These are phyloP conservation scores for Circinella minor DNA, from an alignment of 371 early-diverging fungal species.

Conservation along the genomic window DNA sequence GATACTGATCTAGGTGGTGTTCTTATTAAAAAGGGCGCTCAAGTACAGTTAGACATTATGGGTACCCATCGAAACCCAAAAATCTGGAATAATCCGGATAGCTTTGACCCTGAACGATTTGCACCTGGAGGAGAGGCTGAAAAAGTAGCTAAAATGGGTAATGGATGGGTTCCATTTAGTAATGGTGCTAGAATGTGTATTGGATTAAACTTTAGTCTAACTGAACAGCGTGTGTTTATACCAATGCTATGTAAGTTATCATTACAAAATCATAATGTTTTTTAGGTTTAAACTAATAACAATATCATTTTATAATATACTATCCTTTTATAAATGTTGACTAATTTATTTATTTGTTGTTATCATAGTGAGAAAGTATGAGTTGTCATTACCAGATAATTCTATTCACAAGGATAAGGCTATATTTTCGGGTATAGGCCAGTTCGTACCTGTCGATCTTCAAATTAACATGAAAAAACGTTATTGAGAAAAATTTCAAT, in stretches of 20 bases:
- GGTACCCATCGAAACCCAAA: constrained; percentile 26
- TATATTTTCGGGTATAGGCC: no score
- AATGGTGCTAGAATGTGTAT: constrained; percentile 28
- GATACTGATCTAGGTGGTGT: constrained; percentile 17
- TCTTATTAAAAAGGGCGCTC: constrained; percentile 18
- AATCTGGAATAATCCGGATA: constrained; percentile 23
- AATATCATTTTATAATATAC: no score
- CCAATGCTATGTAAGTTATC: constrained; percentile 47
- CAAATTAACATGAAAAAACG: no score
- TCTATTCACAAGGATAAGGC: no score
- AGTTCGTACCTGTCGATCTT: no score
- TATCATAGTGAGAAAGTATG: no score
- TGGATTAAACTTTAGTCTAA: constrained; percentile 61
- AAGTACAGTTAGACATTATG: constrained; percentile 15
- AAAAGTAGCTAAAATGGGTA: background rate
- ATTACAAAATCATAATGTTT: no score
- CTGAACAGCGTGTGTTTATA: constrained; percentile 57
- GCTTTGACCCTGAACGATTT: constrained; percentile 30
- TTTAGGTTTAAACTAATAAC: no score
- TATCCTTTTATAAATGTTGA: no score
- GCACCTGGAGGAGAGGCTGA: constrained; percentile 25
- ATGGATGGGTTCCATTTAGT: constrained; percentile 22
- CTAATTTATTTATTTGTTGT: no score
- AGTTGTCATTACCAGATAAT: no score
- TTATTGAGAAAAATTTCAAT: no score